Evolutionary conservation across 2,329 filamentous ascomycete species (phyloP), one percentile per base, ranked within the genome.

Genomic region (Zelopaecilomyces penicillatus): DNA sequence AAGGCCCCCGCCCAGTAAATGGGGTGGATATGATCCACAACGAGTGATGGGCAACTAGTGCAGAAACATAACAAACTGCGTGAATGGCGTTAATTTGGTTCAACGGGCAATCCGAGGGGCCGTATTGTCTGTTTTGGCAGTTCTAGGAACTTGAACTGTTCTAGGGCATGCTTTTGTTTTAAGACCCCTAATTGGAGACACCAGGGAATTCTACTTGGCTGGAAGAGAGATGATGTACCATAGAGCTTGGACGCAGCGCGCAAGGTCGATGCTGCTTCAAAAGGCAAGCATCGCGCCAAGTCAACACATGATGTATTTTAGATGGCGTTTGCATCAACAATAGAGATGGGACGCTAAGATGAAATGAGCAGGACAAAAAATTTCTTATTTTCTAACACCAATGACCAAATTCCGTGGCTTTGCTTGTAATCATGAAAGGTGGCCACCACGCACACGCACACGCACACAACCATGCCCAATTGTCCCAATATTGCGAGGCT

Each of bases 261-360:
- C 61, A 54, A 58, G 51, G 56, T 54, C 54, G 54, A 53, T 52
- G 57, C 54, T 53, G 55, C 54, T 61, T 57, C 56, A 56, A 52
- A 31, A 50, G 48, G 54, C 51, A 54, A 58, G 59, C 58, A 65
- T 65, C 56, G 64, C 53, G 53, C 59, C 57, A 54, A 56, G 60
- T 65, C 58, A 65, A 63, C 19, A 65, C 65, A 50, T 60, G 55
- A 65, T 64, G 62, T 65, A 65, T 63, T 42, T 57, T 65, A 67
- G 64, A 66, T 55, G 62, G 64, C 61, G 62, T 63, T 64, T 52
- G 42, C 42, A 37, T 29, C 29, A 32, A 35, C 56, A 55, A 52
- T 54, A 65, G 64, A 67, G 63, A 19, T 19, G 19, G 66, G 56
- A 64, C 58, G 61, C 63, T 62, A 57, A 62, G 62, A 66, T 57